Conservation (phyloP, 2,329 filamentous ascomycete genomes). For the Colletotrichum eleusines region DNA sequence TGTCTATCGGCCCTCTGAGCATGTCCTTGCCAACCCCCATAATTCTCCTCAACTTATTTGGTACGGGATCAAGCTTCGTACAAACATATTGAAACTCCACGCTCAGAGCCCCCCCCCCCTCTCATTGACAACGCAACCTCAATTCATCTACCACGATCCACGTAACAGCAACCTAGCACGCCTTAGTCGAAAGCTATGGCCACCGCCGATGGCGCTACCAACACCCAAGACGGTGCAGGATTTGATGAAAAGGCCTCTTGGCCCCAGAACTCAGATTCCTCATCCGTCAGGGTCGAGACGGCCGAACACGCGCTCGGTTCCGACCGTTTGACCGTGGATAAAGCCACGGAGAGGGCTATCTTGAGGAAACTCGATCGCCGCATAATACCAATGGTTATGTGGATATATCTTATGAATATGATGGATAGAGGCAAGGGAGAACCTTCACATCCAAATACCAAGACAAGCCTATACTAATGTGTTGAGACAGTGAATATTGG, state of each 20-base stretch:
- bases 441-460: conserved; percentile 47
- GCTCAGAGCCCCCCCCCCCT: not conserved
- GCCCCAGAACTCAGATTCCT: conserved; percentile 44
- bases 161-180: no score
- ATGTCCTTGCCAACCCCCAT: no score
- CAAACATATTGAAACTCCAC: not conserved
- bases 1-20: no score
- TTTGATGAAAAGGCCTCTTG: conserved; percentile 15
- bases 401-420: conserved; percentile 53
- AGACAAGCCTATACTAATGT: not conserved
- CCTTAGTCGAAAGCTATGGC: not conserved
- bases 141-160: no score
- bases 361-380: conserved; percentile 49
- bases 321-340: conserved; percentile 8
- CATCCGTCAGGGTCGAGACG: conserved; percentile 39
- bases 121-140: not conserved
- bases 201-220: not conserved
- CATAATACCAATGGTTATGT: conserved; percentile 50
- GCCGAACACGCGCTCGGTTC: conserved; percentile 14
- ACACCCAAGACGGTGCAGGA: not conserved
- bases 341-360: conserved; percentile 30
- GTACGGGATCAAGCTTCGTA: not conserved
- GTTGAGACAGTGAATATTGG: conserved; percentile 57
- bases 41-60: no score
- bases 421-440: conserved; percentile 49